Percentiles rank a stretch among this genome's conserved stretches.
phyloP scores from a whole-genome alignment of 805 yeast species.

The Candida palmyrensis region DNA sequence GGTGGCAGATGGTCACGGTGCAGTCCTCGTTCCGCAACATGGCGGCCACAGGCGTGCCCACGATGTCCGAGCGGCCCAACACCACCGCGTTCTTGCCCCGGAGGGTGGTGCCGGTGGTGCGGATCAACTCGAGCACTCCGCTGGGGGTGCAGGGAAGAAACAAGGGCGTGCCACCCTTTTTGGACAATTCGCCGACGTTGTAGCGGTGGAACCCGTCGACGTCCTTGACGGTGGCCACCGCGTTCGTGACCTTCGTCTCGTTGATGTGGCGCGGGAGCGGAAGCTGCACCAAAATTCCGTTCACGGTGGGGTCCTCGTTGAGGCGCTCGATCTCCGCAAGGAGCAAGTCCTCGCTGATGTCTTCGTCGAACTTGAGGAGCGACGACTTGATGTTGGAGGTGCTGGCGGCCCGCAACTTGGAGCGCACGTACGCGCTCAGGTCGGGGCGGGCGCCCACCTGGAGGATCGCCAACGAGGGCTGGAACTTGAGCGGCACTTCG shows the following conservation, averaged over 20 bases:
- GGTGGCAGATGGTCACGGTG: conserved; percentile 85
- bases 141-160: conserved; percentile 95
- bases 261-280: conserved; percentile 81
- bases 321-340: conserved; percentile 55
- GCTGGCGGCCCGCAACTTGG: conserved; percentile 85
- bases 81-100: conserved; percentile 87
- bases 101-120: conserved; percentile 59
- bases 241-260: conserved; percentile 74
- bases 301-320: conserved; percentile 70
- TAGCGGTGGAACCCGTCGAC: conserved; percentile 92
- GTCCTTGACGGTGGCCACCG: conserved; percentile 80
- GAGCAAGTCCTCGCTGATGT: conserved; percentile 54
- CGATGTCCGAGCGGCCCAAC: conserved; percentile 92
- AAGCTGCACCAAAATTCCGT: conserved; percentile 85
- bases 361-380: conserved; percentile 59
- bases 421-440: conserved; percentile 83
- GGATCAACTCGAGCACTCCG: conserved; percentile 80
- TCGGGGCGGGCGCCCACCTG: conserved; percentile 92
- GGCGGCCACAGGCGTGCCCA: conserved; percentile 89
- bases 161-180: conserved; percentile 75
- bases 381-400: conserved; percentile 74
- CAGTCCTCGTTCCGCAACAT: conserved; percentile 74
- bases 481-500: conserved; percentile 42
- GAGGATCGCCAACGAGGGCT: conserved; percentile 74
- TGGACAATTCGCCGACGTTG: conserved; percentile 87